Evolutionary conservation across 164 flowering plant species (phyloP).

Genomic region (Santalum album): DNA sequence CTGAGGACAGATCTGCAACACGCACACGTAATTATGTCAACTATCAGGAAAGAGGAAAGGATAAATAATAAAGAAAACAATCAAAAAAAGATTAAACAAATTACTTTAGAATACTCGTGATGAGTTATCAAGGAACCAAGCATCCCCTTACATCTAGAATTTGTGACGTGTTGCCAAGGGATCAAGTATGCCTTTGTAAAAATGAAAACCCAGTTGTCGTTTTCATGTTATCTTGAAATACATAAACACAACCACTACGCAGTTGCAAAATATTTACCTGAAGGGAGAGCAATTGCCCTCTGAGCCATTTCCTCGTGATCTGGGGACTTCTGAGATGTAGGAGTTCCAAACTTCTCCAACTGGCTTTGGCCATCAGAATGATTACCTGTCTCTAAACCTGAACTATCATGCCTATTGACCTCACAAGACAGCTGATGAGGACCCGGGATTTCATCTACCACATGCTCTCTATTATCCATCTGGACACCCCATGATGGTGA

Average conservation of each 20-base stretch:
- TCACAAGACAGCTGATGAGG: constrained; percentile 26
- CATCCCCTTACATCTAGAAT: no score
- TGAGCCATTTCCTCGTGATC: background rate
- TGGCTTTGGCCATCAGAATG: constrained; percentile 59
- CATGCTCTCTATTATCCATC: constrained; percentile 67
- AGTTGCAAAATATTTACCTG: background rate
- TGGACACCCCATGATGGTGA: constrained; percentile 88
- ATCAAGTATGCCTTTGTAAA: no score
- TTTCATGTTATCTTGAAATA: no score
- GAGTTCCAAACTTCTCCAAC: background rate
- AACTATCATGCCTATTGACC: constrained; percentile 23
- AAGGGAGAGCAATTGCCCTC: background rate
- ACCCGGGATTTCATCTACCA: constrained; percentile 49
- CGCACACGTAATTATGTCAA: constrained; percentile 10
- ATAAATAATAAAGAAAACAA: no score
- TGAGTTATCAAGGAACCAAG: no score
- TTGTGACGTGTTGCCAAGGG: no score
- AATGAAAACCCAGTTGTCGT: no score
- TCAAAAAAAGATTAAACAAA: no score
- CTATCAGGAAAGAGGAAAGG: no score
- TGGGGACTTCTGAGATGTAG: constrained; percentile 1
- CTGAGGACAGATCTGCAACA: constrained; percentile 34
- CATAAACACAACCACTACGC: background rate
- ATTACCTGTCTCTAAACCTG: constrained; percentile 32
- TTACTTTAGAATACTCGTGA: no score